Base-by-base conservation (phyloP, 768 basidiomycete species). In the Mycena pura region DNA sequence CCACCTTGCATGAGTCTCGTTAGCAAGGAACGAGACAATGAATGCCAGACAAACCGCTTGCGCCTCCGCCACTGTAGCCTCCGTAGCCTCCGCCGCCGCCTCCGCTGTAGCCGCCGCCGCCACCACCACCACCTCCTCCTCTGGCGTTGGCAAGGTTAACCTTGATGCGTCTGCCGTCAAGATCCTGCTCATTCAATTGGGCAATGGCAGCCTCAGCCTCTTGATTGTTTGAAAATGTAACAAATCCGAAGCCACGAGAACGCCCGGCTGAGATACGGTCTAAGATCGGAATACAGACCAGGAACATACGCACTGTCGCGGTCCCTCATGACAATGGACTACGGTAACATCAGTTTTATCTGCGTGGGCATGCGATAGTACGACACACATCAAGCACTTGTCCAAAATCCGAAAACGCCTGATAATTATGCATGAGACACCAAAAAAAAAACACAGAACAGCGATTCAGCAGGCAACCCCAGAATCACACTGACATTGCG, bases 291-390 rank as follows among this genome's bases (percentile, higher is more conserved):
- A 47, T n/a, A 46, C 19, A 28, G 6, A 45, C 13, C 17, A 2
- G 11, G 36, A n/a, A 32, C 3, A 43, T 22, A 21, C 64, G 46
- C 39, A 65, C 64, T 98, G 73, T 97, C 96, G 74, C 95, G 93
- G 80, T 99, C 96, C 81, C 93, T 91, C 95, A 96, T 96, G 76
- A 96, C 95, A 79, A 96, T 95, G 69, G 91, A 92, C 94, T 97
- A 77, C 66, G 77, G 74, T 68, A 66, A 68, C 57, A 79, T 74
- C 69, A 79, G 78, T 72, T 75, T 68, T 72, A 70, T 72, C 72
- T 73, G 76, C 72, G 70, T 62, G 60, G 60, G 61, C 40, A 72
- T 66, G 60, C 68, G 73, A 76, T 70, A 80, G 77, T 72, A 78
- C 76, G 77, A 88, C 96, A 85, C 82, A 98, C 96, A 87, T 98